Evolutionary conservation across 108 stramenopile genomes (phyloP), one percentile per base, ranked within the genome.

Genomic region (Nannochloropsis oceanica): DNA sequence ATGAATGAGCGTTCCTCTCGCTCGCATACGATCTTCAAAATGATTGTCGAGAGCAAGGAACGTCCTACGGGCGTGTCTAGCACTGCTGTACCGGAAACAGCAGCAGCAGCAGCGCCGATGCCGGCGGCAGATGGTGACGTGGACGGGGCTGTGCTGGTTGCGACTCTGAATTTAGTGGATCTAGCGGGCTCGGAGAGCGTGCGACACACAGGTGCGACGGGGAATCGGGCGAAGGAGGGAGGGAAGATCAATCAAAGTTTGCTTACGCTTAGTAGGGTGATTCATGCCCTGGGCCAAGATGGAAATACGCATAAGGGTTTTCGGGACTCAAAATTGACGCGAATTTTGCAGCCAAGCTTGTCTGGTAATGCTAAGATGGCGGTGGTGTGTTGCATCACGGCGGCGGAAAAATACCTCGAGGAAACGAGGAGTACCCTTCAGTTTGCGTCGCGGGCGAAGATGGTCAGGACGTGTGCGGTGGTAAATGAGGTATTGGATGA

Each of bases 161-260:
- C 92, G 18, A 90, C 92, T 27, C 87, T 93, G 8, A 92, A 90
- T 81, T 84, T 93, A 13, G 93, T 93, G 12, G 93, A 93, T 34
- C 86, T 93, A n/a, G 93, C 93, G 2, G 93, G 93, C 25, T 90
- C 89, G 24, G 93, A 93, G 85, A 91, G 90, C 44, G 91, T 86
- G 22, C 88, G 90, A 27, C 91, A 87, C 83, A 93, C 92, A 13
- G 92, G 91, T 22, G 97, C 96, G 7, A 95, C 95, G 34, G 99
- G 99, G 13, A 93, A 95, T 42, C 93, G 98, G 44, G 96, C 94
- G 86, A 96, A 96, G 92, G 99, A 99, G 86, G 98, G 97, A 26
- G 97, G 96, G 42, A 96, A 96, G 87, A 99, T 99, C 92, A 99
- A 99, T 91, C 93, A 96, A 85, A 94, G 93, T 25, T 93, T 99